Evolutionary conservation across 371 early-diverging fungal species (phyloP).

Genomic region (Parasitella parasitica): DNA sequence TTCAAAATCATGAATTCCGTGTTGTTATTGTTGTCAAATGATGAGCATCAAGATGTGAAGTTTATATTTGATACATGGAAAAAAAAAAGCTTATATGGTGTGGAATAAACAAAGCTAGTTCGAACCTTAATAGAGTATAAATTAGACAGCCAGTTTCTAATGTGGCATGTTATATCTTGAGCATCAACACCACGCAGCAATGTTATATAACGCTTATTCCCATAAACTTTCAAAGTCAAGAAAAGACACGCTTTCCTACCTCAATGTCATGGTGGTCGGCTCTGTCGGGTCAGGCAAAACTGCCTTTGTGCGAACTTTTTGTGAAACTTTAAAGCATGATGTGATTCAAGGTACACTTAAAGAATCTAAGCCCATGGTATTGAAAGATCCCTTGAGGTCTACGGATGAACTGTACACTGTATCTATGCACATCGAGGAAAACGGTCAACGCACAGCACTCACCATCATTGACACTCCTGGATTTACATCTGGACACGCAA

Average conservation of each 20-base stretch:
- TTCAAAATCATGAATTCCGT: neutral
- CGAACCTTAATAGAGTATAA: neutral
- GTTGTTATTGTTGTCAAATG: neutral
- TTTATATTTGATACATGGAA: neutral
- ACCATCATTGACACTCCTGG: conserved; percentile 87
- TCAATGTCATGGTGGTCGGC: conserved; percentile 74
- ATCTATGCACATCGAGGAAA: conserved; percentile 73
- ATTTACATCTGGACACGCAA: conserved; percentile 38
- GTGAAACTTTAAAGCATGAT: conserved; percentile 42
- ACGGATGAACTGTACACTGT: conserved; percentile 52
- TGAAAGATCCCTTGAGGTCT: conserved; percentile 28
- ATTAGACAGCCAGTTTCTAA: neutral
- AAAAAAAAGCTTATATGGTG: neutral
- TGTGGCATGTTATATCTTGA: neutral
- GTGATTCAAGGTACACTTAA: conserved; percentile 31
- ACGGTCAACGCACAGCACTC: conserved; percentile 72
- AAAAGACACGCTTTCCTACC: conserved; percentile 42
- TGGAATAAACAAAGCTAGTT: neutral
- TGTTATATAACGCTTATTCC: conserved; percentile 31
- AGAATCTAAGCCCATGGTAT: conserved; percentile 27
- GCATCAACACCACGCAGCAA: conserved; percentile 7
- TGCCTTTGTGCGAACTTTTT: conserved; percentile 79
- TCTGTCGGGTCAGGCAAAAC: conserved; percentile 75
- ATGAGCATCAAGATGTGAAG: neutral
- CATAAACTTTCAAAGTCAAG: conserved; percentile 31